Conservation (phyloP, 805 yeast species). For the Blastobotrys muscicola region DNA sequence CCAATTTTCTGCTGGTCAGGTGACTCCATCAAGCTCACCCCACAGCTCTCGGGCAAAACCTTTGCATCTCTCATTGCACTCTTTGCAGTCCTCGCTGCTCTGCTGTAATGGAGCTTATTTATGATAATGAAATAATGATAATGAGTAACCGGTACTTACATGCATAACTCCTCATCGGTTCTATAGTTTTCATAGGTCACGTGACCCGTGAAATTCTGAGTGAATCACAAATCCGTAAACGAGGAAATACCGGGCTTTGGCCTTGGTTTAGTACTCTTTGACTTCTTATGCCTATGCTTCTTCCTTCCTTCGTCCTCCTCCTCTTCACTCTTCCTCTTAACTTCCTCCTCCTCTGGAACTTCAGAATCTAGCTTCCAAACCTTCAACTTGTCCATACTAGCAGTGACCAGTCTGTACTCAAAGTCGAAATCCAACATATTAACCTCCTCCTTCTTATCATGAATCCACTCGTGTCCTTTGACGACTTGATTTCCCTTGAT, state of each 20-base stretch:
- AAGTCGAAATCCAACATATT: constrained; percentile 66
- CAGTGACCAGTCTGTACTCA: constrained; percentile 69
- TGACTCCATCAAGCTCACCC: no score
- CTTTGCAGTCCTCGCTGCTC: no score
- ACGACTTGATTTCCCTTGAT: constrained; percentile 54
- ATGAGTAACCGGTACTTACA: no score
- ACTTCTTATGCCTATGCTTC: constrained; percentile 9
- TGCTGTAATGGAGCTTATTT: no score
- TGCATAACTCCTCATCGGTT: no score
- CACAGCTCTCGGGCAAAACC: no score
- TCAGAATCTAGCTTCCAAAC: constrained; percentile 46
- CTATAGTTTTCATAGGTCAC: no score
- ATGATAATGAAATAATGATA: no score
- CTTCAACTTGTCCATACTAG: constrained; percentile 73
- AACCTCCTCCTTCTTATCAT: constrained; percentile 44
- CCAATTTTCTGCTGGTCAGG: no score
- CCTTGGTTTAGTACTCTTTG: constrained; percentile 7
- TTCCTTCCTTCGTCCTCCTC: constrained; percentile 11
- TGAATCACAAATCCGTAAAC: constrained; percentile 14
- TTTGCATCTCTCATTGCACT: no score
- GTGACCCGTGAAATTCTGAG: no score
- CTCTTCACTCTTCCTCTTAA: constrained; percentile 11
- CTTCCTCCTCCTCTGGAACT: constrained; percentile 13
- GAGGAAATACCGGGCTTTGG: constrained; percentile 15
- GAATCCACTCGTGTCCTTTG: constrained; percentile 25